phyloP scores from a whole-genome alignment of 1,139 yeast genomes.

The Scheffersomyces cryptocercus region DNA sequence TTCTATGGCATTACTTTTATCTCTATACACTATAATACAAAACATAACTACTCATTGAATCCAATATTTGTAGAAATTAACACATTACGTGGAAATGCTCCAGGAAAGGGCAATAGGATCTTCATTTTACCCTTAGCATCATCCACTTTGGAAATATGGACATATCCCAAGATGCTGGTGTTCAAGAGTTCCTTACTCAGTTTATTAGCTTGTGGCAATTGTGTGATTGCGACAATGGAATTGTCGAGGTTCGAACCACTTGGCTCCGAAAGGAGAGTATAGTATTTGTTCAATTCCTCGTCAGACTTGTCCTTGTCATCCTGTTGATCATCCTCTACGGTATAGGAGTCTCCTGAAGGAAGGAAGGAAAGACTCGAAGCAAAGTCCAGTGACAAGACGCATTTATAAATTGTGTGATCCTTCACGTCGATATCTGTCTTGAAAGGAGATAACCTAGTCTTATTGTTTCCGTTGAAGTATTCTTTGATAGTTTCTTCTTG shows the following conservation, averaged over 20 bases:
- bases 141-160: constrained; percentile 52
- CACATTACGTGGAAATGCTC: constrained; percentile 71
- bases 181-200: constrained; percentile 51
- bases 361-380: constrained; percentile 41
- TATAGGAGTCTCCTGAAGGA: constrained; percentile 49
- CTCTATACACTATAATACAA: too few species aligned
- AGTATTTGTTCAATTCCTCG: constrained; percentile 34
- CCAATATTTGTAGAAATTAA: constrained; percentile 67
- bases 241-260: constrained; percentile 63
- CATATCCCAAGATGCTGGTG: constrained; percentile 67
- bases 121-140: constrained; percentile 73
- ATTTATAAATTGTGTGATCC: constrained; percentile 40
- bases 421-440: constrained; percentile 44
- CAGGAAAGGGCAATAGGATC: constrained; percentile 84
- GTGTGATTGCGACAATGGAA: constrained; percentile 71
- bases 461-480: constrained; percentile 81
- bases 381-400: constrained; percentile 38
- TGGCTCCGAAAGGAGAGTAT: constrained; percentile 37
- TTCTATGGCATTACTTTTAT: too few species aligned
- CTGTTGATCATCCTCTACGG: constrained; percentile 25
- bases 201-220: constrained; percentile 54
- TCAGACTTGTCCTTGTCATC: constrained; percentile 25
- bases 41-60: constrained; percentile 55
- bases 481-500: constrained; percentile 82
- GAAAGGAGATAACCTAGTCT: constrained; percentile 72